These are phyloP conservation scores for Chrysanthemum seticuspe DNA, from an alignment of 129 eudicot species.

Conservation along the genomic window DNA sequence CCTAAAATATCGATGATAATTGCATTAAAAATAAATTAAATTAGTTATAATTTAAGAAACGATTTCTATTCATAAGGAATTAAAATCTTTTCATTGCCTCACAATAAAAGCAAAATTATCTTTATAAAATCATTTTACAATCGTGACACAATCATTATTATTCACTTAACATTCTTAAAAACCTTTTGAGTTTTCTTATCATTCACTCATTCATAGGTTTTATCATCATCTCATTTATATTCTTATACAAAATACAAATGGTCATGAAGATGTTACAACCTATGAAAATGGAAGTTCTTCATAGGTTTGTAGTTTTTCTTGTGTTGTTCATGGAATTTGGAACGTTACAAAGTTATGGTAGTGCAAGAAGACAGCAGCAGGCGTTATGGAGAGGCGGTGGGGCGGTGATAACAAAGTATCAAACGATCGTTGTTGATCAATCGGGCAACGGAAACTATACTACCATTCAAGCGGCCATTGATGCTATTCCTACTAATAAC, in stretches of 20 bases:
- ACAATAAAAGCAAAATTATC: too few species aligned
- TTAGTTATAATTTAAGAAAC: neutral
- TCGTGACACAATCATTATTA: constrained; percentile 16
- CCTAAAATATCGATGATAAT: neutral
- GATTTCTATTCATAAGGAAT: constrained; percentile 4
- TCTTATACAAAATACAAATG: neutral
- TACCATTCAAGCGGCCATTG: constrained; percentile 65
- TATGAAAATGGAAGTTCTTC: constrained; percentile 21
- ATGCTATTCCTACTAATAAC: constrained; percentile 57
- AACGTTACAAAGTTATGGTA: constrained; percentile 18
- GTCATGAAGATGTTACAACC: constrained; percentile 10
- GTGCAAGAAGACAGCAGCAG: neutral
- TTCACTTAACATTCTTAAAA: constrained; percentile 28
- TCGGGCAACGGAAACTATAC: constrained; percentile 59
- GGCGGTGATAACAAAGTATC: neutral
- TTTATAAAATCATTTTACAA: constrained; percentile 12
- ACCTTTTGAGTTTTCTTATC: constrained; percentile 23
- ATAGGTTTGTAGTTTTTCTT: constrained; percentile 11
- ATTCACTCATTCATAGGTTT: constrained; percentile 13
- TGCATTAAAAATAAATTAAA: neutral
- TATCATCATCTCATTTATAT: neutral
- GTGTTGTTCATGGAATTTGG: constrained; percentile 12
- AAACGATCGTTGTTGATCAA: constrained; percentile 53
- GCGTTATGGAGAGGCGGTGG: neutral
- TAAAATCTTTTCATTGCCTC: constrained; percentile 22